Evolutionary conservation across 2,329 filamentous ascomycete genomes (phyloP).

Genomic region (Ceratocystis eucalypticola): DNA sequence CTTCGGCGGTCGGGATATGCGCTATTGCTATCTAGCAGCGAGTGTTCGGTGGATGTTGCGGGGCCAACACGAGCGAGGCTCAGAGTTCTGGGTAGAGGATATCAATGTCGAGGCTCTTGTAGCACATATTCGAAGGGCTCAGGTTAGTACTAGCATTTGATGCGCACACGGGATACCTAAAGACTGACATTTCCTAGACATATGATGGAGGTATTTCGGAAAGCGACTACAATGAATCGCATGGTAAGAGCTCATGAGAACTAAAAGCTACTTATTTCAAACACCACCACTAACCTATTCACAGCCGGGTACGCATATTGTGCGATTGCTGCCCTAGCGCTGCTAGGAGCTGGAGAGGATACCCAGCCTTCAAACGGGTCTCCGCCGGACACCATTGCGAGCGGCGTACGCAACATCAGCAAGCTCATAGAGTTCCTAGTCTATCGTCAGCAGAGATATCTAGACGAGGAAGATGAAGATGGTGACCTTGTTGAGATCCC

Average conservation of each 20-base stretch:
- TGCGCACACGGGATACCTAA: neutral
- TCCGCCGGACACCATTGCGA: slow-evolving; percentile 20
- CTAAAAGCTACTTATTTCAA: neutral
- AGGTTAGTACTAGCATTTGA: slow-evolving; percentile 29
- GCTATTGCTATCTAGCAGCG: slow-evolving; percentile 76
- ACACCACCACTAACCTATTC: slow-evolving; percentile 26
- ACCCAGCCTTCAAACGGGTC: slow-evolving; percentile 14
- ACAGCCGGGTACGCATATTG: slow-evolving; percentile 78
- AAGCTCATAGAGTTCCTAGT: slow-evolving; percentile 43
- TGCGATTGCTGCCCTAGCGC: slow-evolving; percentile 60
- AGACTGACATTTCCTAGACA: slow-evolving; percentile 34
- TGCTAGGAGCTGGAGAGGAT: slow-evolving; percentile 42
- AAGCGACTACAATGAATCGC: slow-evolving; percentile 64
- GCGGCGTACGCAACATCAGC: slow-evolving; percentile 27
- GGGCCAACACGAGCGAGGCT: slow-evolving; percentile 40
- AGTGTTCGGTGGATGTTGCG: slow-evolving; percentile 71
- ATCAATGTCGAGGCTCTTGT: slow-evolving; percentile 61
- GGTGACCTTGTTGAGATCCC: slow-evolving; percentile 24
- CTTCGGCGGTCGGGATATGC: slow-evolving; percentile 70
- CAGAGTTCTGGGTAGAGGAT: slow-evolving; percentile 48
- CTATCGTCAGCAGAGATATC: slow-evolving; percentile 49
- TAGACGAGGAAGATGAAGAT: slow-evolving; percentile 35
- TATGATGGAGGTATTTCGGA: slow-evolving; percentile 81
- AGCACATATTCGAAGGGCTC: slow-evolving; percentile 53
- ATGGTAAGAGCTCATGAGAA: slow-evolving; percentile 41